Conservation (phyloP, 208 protist genomes). For the Naegleria fowleri region DNA sequence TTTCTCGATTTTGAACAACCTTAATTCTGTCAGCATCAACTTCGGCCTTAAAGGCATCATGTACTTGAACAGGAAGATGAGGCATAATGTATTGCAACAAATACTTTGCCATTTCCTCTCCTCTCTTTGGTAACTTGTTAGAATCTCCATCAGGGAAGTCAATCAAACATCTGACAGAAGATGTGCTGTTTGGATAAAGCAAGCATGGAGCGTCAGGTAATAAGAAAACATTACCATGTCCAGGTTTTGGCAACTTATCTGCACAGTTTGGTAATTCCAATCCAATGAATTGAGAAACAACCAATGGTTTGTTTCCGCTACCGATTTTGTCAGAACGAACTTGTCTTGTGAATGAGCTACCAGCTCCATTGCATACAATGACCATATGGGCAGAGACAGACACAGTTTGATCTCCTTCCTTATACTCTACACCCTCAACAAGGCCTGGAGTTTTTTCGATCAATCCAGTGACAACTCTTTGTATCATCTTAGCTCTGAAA, state of each 20-base stretch:
- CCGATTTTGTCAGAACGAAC: constrained; percentile 52
- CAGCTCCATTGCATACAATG: constrained; percentile 83
- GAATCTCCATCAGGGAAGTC: constrained; percentile 65
- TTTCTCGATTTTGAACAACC: constrained; percentile 67
- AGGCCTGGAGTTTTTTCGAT: background rate
- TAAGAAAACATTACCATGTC: constrained; percentile 79
- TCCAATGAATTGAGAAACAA: constrained; percentile 78
- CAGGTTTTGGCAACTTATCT: constrained; percentile 60
- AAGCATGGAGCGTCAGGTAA: constrained; percentile 77
- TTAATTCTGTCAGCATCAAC: constrained; percentile 49
- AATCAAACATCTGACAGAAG: constrained; percentile 68
- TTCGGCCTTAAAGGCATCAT: constrained; percentile 55
- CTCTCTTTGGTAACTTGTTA: constrained; percentile 48
- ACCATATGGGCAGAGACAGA: constrained; percentile 67
- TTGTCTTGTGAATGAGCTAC: constrained; percentile 76
- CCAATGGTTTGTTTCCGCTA: constrained; percentile 61
- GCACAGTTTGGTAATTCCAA: constrained; percentile 60
- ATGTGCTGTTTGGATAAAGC: constrained; percentile 69
- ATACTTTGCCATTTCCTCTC: constrained; percentile 68
- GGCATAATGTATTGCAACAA: constrained; percentile 67
- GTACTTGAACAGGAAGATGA: constrained; percentile 64
- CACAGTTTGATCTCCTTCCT: constrained; percentile 44
- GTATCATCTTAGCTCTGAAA: background rate
- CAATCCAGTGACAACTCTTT: background rate
- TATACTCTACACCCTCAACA: constrained; percentile 26